Evolutionary conservation across 2,329 filamentous ascomycete species (phyloP).

Genomic region (Colletotrichum musae): DNA sequence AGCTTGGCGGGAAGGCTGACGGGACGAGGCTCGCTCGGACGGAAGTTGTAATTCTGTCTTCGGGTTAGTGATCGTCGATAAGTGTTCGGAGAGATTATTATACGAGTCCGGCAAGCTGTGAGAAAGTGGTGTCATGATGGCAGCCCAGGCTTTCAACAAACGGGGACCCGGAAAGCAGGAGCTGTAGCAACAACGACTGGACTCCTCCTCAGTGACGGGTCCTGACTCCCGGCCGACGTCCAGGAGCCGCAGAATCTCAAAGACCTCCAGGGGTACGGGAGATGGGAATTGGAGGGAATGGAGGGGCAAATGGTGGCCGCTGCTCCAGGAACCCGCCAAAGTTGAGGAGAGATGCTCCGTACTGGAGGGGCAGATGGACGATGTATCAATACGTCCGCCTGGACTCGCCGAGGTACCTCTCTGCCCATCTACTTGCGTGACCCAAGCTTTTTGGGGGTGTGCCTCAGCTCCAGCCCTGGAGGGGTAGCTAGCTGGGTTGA

Average conservation of each 20-base stretch:
- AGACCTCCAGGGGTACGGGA: neutral
- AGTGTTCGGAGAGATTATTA: slow-evolving; percentile 11
- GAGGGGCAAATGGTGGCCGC: slow-evolving; percentile 36
- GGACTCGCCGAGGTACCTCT: neutral
- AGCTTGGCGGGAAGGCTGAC: slow-evolving; percentile 27
- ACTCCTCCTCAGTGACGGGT: slow-evolving; percentile 5
- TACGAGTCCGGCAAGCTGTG: slow-evolving; percentile 23
- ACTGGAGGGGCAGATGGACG: neutral
- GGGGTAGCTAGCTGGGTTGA: neutral
- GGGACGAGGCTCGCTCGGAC: slow-evolving; percentile 11
- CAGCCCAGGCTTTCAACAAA: slow-evolving; percentile 24
- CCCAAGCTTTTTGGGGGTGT: slow-evolving; percentile 29
- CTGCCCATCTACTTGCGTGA: neutral
- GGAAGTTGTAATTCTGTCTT: slow-evolving; percentile 6
- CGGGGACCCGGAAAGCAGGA: slow-evolving; percentile 30
- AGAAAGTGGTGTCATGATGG: slow-evolving; percentile 38
- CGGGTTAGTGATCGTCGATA: slow-evolving; percentile 11
- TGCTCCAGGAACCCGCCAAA: slow-evolving; percentile 36
- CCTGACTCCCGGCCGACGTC: slow-evolving; percentile 1
- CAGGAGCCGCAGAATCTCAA: slow-evolving; percentile 15
- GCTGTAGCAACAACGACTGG: slow-evolving; percentile 7
- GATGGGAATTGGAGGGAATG: slow-evolving; percentile 29
- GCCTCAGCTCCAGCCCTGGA: slow-evolving; percentile 22
- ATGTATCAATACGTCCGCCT: slow-evolving; percentile 29
- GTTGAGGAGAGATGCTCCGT: neutral